Conservation (phyloP, 176 grass and related monocot genomes). For the maize (Zea mays) region Zm-B73-REFERENCE-NAM-5.0 NC_050102.1:90467501-90468000, state of each 20-base stretch:
- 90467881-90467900: no score
- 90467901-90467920: background rate
- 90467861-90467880: background rate
- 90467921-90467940: background rate
- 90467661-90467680: background rate
- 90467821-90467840: background rate
- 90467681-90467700: background rate
- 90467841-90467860: background rate
- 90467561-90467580: background rate
- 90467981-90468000: background rate
- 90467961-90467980: background rate
- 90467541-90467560: constrained; percentile 31
- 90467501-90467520: background rate
- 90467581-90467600: constrained; percentile 2
- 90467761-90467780: background rate
- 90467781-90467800: background rate
- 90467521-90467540: background rate
- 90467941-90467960: background rate
- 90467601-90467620: background rate
- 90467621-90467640: background rate
- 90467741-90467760: background rate
- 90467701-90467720: background rate
- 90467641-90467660: background rate
- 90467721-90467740: background rate
- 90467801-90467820: background rate